These are phyloP conservation scores for Schoenoplectus tabernaemontani DNA, from an alignment of 202 grass and related monocot species.

Conservation along the genomic window DNA sequence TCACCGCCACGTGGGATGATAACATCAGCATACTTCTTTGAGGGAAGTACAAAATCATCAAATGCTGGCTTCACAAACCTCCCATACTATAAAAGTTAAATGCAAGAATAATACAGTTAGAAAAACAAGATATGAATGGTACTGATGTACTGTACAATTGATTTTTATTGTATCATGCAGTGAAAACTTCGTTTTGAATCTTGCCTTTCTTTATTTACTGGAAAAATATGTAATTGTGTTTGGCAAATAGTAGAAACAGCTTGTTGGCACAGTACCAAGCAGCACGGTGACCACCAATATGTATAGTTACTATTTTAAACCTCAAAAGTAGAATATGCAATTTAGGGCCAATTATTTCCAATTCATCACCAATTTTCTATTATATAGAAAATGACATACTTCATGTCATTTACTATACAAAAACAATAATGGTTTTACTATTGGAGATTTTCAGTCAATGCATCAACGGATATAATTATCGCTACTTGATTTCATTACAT, in stretches of 20 bases:
- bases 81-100: conserved; percentile 77
- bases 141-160: no score
- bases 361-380: background rate
- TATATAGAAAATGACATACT: background rate
- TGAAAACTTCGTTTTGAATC: background rate
- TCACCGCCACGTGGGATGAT: conserved; percentile 96
- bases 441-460: background rate
- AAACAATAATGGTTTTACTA: background rate
- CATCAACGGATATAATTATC: background rate
- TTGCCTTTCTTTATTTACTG: background rate
- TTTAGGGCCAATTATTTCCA: no score
- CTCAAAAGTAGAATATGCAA: no score
- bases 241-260: background rate
- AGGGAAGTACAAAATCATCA: conserved; percentile 96
- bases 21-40: conserved; percentile 96
- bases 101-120: background rate
- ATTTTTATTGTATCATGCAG: background rate
- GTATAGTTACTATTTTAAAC: background rate
- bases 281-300: background rate
- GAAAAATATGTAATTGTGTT: background rate
- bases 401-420: background rate
- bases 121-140: background rate
- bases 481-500: background rate
- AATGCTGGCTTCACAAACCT: conserved; percentile 99
- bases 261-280: background rate